phyloP scores from a whole-genome alignment of 2,329 filamentous ascomycete genomes.

The Talaromyces sp. region DNA sequence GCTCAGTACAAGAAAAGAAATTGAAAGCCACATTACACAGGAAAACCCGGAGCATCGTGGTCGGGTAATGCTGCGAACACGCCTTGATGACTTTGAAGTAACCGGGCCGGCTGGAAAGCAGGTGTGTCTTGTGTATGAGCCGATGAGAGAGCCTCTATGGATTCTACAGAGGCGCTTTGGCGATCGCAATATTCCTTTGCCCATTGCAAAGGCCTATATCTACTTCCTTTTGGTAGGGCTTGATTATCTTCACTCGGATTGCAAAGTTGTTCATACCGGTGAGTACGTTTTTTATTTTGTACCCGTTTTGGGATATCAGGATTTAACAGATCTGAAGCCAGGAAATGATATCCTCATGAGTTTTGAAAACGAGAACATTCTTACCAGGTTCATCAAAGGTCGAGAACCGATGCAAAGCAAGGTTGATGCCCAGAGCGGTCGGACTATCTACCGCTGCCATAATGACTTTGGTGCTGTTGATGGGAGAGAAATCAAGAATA shows the following conservation, averaged over 20 bases:
- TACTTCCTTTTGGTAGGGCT: conserved; percentile 40
- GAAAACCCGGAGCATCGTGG: conserved; percentile 30
- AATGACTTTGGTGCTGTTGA: conserved; percentile 36
- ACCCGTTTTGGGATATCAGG: neutral
- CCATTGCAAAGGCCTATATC: conserved; percentile 6
- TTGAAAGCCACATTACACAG: conserved; percentile 42
- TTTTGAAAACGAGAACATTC: conserved; percentile 31
- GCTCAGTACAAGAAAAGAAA: conserved; percentile 41
- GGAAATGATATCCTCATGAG: conserved; percentile 51
- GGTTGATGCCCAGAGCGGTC: conserved; percentile 33
- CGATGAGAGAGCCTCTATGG: conserved; percentile 45
- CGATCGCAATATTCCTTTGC: neutral
- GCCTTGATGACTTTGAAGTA: conserved; percentile 14
- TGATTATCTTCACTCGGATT: conserved; percentile 50
- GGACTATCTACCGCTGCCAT: conserved; percentile 36
- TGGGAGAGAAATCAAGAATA: conserved; percentile 22
- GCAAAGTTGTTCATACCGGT: conserved; percentile 50
- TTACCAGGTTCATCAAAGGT: conserved; percentile 32
- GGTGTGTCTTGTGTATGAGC: conserved; percentile 41
- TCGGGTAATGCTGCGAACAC: conserved; percentile 25
- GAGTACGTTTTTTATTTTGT: neutral
- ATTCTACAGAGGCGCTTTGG: conserved; percentile 1
- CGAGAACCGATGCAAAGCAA: conserved; percentile 37
- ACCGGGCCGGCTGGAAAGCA: conserved; percentile 23
- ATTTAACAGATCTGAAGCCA: conserved; percentile 44